Base-by-base conservation (phyloP, 495 filamentous ascomycete species). In the Xylaria nigripes region DNA sequence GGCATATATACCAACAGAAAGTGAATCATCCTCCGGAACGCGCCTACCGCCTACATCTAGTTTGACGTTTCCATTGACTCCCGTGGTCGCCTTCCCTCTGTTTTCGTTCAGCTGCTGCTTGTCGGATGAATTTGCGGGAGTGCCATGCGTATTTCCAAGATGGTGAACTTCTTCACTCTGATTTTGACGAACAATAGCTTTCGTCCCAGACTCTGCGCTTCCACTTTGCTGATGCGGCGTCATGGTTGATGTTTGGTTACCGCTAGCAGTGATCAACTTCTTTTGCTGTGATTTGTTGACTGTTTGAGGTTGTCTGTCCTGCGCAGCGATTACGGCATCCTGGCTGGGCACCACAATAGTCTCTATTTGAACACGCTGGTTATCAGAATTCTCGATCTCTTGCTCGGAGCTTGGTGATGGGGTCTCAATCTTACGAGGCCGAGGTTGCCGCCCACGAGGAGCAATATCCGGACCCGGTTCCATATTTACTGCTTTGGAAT, bases 1-100 rank as follows among this genome's bases (percentile, higher is more conserved):
- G 18, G 61, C 42, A 19, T 62, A 55, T 12, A 61, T 66, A 19
- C 51, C 64, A 9, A 62, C 47, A n/a, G 61, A 64, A 7, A 54
- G 40, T n/a, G 25, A 25, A 34, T 64, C 59, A 16, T 62, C 59
- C 45, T 66, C 61, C 38, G 56, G 57, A 1, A 49, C 51, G 13
- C 48, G 45, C n/a, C 30, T 30, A 34, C 30, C n/a, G 8, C 15
- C 21, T 30, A 40, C 25, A 12, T 58, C 54, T 16, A 32, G 8
- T 1, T 41, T 47, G 16, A 23, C 5, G 3, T 40, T 12, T 22
- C 34, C 42, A 3, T 57, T 32, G 41, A 30, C 42, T 5, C 52
- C 18, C 16, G 45, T 23, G 15, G 42, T 16, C 16, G 16, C 19
- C 8, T 47, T 47, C 0, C 19, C 43, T 21, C 21, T 43, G 12